Evolutionary conservation across 208 protist species (phyloP), one percentile per base, ranked within the genome.

Genomic region (Herpetomonas samuelpessoai): DNA sequence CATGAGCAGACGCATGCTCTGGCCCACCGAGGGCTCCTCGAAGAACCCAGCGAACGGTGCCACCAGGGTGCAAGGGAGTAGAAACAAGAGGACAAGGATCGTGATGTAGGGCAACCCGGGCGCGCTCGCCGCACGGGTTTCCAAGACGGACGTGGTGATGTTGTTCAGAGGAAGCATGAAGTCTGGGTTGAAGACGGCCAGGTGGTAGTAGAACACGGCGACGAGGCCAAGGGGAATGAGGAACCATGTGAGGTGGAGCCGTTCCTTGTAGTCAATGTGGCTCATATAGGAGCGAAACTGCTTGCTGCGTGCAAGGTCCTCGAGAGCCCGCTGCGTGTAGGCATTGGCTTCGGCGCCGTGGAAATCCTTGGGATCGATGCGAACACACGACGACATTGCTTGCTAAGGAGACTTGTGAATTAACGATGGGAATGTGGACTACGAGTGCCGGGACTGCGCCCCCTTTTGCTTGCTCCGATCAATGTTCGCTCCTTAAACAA

Each of bases 21-120:
- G 49, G 38, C 57, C 62, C 9, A 57, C 51, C 6, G 49, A 64
- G 3, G 71, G 57, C 27, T 74, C 67, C 49, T 86, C 78, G 54
- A 87, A 87, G 57, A 92, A 84, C n/a, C 81, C 79, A 45, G 67
- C 68, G 59, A 87, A 88, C 1, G 76, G 79, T 1, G 71, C 74
- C 38, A 85, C 63, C 1, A 86, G 38, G 27, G 76, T 69, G 57
- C 76, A 92, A 25, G 86, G 86, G 16, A 81, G 53, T 35, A 83
- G 46, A 57, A 78, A 86, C 24, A 89, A 61, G 2, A 76, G 25
- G 29, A 89, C 55, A 18, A 79, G 9, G 9, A 69, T 1, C n/a
- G 81, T 79, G 14, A 53, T 52, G 2, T 39, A 18, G 21, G 38
- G 35, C 46, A 81, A 60, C 10, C 68, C 64, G 6, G 62, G 50